Base-by-base conservation (phyloP, 441 rosid genomes). In the Croton laevigatus region DNA sequence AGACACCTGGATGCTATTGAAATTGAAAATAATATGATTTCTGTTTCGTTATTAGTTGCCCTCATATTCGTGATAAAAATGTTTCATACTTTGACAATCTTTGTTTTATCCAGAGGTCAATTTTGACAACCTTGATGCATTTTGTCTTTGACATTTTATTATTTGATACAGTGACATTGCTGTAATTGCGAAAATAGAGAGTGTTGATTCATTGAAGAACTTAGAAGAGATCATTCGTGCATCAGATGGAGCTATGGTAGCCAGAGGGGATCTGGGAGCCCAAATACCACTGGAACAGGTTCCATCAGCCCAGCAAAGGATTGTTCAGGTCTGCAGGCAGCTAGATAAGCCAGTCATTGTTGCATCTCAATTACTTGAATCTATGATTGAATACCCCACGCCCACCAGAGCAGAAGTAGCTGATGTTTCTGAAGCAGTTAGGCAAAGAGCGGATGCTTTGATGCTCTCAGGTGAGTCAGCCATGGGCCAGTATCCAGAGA, bases 391-490 rank as follows among this genome's bases (percentile, higher is more conserved):
- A 68, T 91, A 93, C 80, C 99, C 99, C 60, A 96, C 98, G 46
- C 98, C 99, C 27, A 96, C 99, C 59, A 84, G 99, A 81, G 99
- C 99, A 42, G 99, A 96, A 84, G 99, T 96, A 70, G 97, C 99
- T 3, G 98, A 96, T 73, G 97, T 96, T 57, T 93, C 99, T n/a
- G 98, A 93, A 78, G 98, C 98, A 17, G 98, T 96, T 59, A 87
- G 98, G 81, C 98, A 96, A 77, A 79, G 97, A 74, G 82, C 99
- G 23, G 99, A 96, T 78, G 99, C 97, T 54, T 79, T 96, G 73
- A 96, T 93, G 99, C 97, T 96, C 71, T 96, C 99, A 65, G 98
- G 98, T 51, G 99, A 96, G 80, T 93, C 99, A 17, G 99, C 99
- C 22, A 96, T 96, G 99, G 99, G 99, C 62, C 98, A 91, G 75